Conservation (phyloP, 2,329 filamentous ascomycete genomes). For the Fragosphaeria purpurea region DNA sequence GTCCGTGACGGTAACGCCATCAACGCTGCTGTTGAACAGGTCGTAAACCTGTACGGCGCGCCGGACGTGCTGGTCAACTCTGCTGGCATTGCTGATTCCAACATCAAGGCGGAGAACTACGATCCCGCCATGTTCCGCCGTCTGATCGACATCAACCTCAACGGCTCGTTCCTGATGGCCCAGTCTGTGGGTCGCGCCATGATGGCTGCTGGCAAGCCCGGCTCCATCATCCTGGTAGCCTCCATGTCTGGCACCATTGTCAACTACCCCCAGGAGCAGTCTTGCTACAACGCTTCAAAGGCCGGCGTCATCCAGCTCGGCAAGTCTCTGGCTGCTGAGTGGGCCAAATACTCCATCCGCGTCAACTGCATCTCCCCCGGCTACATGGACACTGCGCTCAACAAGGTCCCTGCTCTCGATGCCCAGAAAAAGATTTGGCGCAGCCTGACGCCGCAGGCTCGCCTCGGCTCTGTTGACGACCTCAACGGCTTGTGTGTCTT, state of each 20-base stretch:
- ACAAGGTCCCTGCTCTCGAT: slow-evolving; percentile 67
- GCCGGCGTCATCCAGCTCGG: slow-evolving; percentile 68
- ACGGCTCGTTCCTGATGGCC: slow-evolving; percentile 66
- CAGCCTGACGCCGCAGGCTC: slow-evolving; percentile 60
- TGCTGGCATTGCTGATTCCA: slow-evolving; percentile 72
- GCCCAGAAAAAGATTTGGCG: slow-evolving; percentile 78
- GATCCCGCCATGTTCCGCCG: slow-evolving; percentile 66
- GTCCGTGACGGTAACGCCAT: slow-evolving; percentile 63
- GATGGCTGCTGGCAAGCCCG: slow-evolving; percentile 61
- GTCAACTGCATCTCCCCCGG: slow-evolving; percentile 79
- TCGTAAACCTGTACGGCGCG: slow-evolving; percentile 55
- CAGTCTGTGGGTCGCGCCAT: slow-evolving; percentile 63
- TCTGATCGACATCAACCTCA: slow-evolving; percentile 74
- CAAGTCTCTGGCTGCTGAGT: slow-evolving; percentile 74
- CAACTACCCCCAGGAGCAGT: slow-evolving; percentile 79
- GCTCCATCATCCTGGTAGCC: slow-evolving; percentile 65
- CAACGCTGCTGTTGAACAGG: slow-evolving; percentile 56
- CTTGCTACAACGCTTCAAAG: slow-evolving; percentile 77
- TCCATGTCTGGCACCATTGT: slow-evolving; percentile 77
- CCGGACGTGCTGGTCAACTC: slow-evolving; percentile 72
- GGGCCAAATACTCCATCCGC: slow-evolving; percentile 70
- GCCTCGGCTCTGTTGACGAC: slow-evolving; percentile 63
- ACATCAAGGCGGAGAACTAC: slow-evolving; percentile 73
- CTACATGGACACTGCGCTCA: slow-evolving; percentile 79
- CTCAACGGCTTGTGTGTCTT: slow-evolving; percentile 70